Conservation (phyloP, 2,329 filamentous ascomycete species). For the Clarireedia homoeocarpa region DNA sequence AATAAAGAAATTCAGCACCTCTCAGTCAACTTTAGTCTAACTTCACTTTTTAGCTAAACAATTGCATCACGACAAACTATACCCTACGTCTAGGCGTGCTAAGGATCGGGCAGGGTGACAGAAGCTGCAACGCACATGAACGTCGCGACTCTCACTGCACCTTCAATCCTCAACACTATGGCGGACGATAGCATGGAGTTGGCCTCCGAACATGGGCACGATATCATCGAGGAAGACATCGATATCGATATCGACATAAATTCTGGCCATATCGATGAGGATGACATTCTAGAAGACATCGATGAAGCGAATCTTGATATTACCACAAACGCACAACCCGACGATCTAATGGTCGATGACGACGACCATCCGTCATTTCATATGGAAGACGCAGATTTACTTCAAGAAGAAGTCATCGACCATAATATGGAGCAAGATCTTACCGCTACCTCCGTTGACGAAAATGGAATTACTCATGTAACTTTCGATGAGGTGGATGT, state of each 20-base stretch:
- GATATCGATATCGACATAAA: constrained; percentile 52
- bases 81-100: background rate
- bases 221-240: constrained; percentile 39
- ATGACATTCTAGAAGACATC: constrained; percentile 48
- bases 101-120: background rate
- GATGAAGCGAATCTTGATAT: constrained; percentile 10
- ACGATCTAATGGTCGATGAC: constrained; percentile 39
- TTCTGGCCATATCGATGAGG: constrained; percentile 39
- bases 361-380: constrained; percentile 33
- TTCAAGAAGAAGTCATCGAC: constrained; percentile 19
- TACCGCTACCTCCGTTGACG: constrained; percentile 13
- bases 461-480: background rate
- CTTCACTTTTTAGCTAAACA: background rate
- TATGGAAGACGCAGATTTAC: constrained; percentile 29
- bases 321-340: constrained; percentile 27
- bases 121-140: constrained; percentile 2
- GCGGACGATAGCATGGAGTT: constrained; percentile 46
- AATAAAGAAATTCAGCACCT: background rate
- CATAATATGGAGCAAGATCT: constrained; percentile 19
- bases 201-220: constrained; percentile 36
- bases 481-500: constrained; percentile 1
- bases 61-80: too few relatives aligned
- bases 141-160: constrained; percentile 2
- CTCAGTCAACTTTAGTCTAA: background rate
- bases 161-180: constrained; percentile 16